Evolutionary conservation across 192 early-diverging fungal species (phyloP).

Genomic region (Entomortierella chlamydospora): DNA sequence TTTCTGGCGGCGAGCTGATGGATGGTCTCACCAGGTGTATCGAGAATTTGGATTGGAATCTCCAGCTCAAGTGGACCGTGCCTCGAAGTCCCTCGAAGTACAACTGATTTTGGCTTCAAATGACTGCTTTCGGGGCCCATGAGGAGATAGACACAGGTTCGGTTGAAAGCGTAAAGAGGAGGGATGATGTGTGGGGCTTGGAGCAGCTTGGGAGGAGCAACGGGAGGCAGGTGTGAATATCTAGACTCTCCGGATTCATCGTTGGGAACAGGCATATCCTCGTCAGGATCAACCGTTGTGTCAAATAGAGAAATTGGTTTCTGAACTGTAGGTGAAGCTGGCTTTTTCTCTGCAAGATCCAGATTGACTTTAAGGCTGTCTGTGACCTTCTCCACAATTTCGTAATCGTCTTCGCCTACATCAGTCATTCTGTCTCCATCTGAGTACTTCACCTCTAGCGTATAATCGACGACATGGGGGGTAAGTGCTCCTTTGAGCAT

Average conservation of each 20-base stretch:
- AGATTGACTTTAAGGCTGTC: conserved; percentile 17
- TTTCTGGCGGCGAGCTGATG: conserved; percentile 59
- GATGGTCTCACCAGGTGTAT: conserved; percentile 24
- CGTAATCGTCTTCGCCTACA: conserved; percentile 18
- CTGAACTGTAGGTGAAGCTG: conserved; percentile 12
- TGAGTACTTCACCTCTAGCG: conserved; percentile 39
- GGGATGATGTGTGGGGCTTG: conserved; percentile 54
- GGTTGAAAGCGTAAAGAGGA: conserved; percentile 37
- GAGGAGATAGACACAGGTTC: conserved; percentile 57
- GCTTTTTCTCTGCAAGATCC: not conserved
- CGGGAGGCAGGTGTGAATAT: conserved; percentile 11
- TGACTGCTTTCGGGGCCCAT: conserved; percentile 38
- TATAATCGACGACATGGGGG: conserved; percentile 58
- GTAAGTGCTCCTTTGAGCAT: conserved; percentile 64
- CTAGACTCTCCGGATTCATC: conserved; percentile 10
- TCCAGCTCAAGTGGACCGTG: conserved; percentile 58
- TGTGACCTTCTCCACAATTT: conserved; percentile 9
- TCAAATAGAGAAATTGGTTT: conserved; percentile 32
- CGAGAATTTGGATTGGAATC: conserved; percentile 44
- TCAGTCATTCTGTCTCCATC: not conserved
- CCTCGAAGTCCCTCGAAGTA: conserved; percentile 32
- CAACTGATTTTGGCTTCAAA: conserved; percentile 35
- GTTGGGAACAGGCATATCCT: conserved; percentile 14
- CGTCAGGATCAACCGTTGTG: conserved; percentile 23
- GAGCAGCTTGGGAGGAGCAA: conserved; percentile 37